Percentiles rank a stretch among this genome's conserved stretches.
Conservation (phyloP, 176 grass and related monocot genomes). For the Carex littledalei region DNA sequence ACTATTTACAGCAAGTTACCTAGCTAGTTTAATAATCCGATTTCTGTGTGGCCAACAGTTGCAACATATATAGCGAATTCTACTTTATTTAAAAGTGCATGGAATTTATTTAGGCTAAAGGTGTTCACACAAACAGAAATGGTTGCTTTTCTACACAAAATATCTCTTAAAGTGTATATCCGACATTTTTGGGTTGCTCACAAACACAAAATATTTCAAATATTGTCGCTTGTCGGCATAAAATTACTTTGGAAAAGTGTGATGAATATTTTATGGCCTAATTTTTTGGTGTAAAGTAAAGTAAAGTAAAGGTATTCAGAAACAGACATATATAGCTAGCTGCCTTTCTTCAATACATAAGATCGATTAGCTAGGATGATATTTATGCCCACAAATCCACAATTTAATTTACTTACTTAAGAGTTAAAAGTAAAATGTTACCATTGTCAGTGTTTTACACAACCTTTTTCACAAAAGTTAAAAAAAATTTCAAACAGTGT, state of each 20-base stretch:
- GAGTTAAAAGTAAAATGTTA: too few relatives aligned
- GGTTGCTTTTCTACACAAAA: neutral
- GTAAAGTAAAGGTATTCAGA: neutral
- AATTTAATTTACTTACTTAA: too few relatives aligned
- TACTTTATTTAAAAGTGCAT: too few relatives aligned
- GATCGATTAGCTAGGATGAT: neutral
- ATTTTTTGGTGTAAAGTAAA: neutral
- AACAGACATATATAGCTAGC: neutral
- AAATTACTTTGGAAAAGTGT: neutral
- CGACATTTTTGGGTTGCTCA: neutral
- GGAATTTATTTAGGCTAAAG: neutral
- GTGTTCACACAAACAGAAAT: neutral
- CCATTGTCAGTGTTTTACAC: too few relatives aligned
- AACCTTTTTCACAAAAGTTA: too few relatives aligned
- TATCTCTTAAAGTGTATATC: constrained; percentile 7
- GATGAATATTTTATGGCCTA: too few relatives aligned
- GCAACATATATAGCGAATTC: too few relatives aligned
- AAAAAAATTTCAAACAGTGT: too few relatives aligned
- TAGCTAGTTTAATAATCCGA: too few relatives aligned
- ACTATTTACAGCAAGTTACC: neutral
- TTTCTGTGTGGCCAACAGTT: too few relatives aligned
- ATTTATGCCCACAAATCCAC: neutral
- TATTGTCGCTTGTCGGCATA: neutral
- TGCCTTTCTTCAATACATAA: neutral
- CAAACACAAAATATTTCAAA: neutral